A percentile compares a stretch with the other conserved stretches of the same genome.
These are phyloP conservation scores for Penicillium italicum DNA, from an alignment of 2,329 filamentous ascomycete genomes.

Conservation along the genomic window DNA sequence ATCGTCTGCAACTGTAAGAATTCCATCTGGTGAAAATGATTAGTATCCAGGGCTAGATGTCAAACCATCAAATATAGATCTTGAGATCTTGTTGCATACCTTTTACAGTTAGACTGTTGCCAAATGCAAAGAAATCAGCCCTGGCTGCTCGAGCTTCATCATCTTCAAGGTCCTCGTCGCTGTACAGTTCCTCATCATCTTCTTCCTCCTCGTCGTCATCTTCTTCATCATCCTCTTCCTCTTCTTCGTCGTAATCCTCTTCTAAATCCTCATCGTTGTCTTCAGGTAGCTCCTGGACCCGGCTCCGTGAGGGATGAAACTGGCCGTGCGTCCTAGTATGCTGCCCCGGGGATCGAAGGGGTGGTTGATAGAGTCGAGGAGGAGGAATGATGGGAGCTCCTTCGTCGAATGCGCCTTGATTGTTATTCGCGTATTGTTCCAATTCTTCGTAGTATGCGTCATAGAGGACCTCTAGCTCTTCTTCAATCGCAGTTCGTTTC, in stretches of 20 bases:
- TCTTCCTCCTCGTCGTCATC: slow-evolving; percentile 63
- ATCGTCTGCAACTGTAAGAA: slow-evolving; percentile 97
- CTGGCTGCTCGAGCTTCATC: slow-evolving; percentile 59
- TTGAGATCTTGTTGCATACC: slow-evolving; percentile 45
- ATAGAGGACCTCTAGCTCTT: slow-evolving; percentile 94
- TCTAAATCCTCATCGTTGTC: slow-evolving; percentile 54
- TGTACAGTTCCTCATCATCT: slow-evolving; percentile 66
- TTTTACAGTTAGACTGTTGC: slow-evolving; percentile 95
- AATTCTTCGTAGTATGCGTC: slow-evolving; percentile 98
- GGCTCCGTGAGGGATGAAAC: slow-evolving; percentile 69
- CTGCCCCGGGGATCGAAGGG: slow-evolving; percentile 52
- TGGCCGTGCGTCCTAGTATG: slow-evolving; percentile 51
- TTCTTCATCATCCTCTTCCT: slow-evolving; percentile 43
- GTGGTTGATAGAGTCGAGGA: slow-evolving; percentile 61
- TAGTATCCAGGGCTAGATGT: slow-evolving; percentile 39
- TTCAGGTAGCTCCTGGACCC: slow-evolving; percentile 60
- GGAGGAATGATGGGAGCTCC: slow-evolving; percentile 66
- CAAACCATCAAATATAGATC: slow-evolving; percentile 16
- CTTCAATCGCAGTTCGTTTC: slow-evolving; percentile 94
- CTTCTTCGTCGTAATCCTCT: slow-evolving; percentile 55
- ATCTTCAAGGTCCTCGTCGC: slow-evolving; percentile 62
- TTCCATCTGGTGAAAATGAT: slow-evolving; percentile 64
- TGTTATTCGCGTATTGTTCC: slow-evolving; percentile 90
- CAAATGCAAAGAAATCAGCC: slow-evolving; percentile 94
- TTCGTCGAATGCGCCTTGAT: slow-evolving; percentile 59